Base-by-base conservation (phyloP, 169 alveolate species). In the Cryptosporidium andersoni region DNA sequence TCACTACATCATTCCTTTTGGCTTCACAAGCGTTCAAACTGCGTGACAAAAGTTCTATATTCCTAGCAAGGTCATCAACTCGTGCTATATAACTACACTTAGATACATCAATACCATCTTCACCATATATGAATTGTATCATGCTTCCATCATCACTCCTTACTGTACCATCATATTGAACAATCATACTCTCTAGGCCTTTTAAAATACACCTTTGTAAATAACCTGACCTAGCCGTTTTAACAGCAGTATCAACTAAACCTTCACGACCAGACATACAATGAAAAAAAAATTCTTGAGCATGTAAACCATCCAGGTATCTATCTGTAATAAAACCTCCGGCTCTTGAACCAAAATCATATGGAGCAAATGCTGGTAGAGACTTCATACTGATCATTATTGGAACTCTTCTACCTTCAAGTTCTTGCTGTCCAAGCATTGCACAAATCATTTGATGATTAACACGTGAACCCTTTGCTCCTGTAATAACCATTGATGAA, bases 191-290 rank as follows among this genome's bases (percentile, higher is more conserved):
- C 82, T 98, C 99, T 91, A 98, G 82, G 52, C 97, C 97, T 90
- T 98, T 98, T 82, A 98, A 93, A 45, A 96, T 82, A 82, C 99
- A 97, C 74, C 99, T 95, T 91, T 98, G 98, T 56, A 98, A 90
- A 85, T 98, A 98, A 16, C 99, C 99, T 64, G 97, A 92, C 80
- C 98, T 94, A 40, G 98, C 94, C 1, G 99, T 98, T 91, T 98
- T 98, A 47, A 98, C 99, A 0, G 99, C 98, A 11, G 99, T 98
- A 89, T 98, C 99, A 64, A 98, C 98, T 47, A 98, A 92, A 14
- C 99, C 99, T 93, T 98, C 99, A 88, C 99, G 95, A 9, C 99
- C 99, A 11, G 99, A 98, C 99, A 98, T 98, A 81, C 99, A 97
- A 91, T 98, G 99, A 96, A 97, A 98, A 89, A 94, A 98, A 94